Conservation (phyloP, 2,329 filamentous ascomycete species). For the Nannizziopsis barbatae region DNA sequence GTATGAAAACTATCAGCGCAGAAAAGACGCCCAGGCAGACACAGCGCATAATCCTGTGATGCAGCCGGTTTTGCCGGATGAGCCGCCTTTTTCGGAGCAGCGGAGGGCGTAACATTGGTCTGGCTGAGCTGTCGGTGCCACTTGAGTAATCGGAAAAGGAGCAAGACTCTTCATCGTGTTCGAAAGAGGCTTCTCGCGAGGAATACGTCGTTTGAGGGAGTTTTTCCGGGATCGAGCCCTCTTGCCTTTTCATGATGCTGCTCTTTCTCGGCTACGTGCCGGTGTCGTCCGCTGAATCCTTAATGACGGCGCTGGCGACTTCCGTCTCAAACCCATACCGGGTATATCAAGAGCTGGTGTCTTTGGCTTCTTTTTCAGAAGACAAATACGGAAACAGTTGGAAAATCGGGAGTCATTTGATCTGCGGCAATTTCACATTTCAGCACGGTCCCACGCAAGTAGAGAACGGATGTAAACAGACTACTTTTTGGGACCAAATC, state of each 20-base stretch:
- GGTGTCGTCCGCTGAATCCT: neutral
- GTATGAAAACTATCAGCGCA: constrained; percentile 63
- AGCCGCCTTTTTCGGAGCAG: constrained; percentile 27
- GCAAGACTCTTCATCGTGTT: constrained; percentile 24
- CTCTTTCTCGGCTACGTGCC: neutral
- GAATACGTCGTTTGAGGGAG: constrained; percentile 16
- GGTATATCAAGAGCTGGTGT: too few species aligned
- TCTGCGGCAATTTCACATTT: too few species aligned
- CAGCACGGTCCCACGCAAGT: too few species aligned
- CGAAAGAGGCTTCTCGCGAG: constrained; percentile 19
- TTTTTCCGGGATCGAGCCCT: constrained; percentile 11
- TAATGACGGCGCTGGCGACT: neutral
- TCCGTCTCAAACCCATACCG: neutral
- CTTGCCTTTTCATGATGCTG: neutral
- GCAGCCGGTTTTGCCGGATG: constrained; percentile 48
- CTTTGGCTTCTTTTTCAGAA: too few species aligned
- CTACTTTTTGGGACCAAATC: too few species aligned
- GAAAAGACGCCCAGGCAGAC: constrained; percentile 61
- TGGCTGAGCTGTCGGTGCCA: constrained; percentile 31
- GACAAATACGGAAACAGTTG: too few species aligned
- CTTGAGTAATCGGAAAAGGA: constrained; percentile 47
- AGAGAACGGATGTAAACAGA: too few species aligned
- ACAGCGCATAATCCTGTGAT: constrained; percentile 63
- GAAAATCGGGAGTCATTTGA: too few species aligned
- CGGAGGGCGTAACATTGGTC: constrained; percentile 31